Evolutionary conservation across 2,329 filamentous ascomycete species (phyloP), one percentile per base, ranked within the genome.

Genomic region (Fusarium buharicum): DNA sequence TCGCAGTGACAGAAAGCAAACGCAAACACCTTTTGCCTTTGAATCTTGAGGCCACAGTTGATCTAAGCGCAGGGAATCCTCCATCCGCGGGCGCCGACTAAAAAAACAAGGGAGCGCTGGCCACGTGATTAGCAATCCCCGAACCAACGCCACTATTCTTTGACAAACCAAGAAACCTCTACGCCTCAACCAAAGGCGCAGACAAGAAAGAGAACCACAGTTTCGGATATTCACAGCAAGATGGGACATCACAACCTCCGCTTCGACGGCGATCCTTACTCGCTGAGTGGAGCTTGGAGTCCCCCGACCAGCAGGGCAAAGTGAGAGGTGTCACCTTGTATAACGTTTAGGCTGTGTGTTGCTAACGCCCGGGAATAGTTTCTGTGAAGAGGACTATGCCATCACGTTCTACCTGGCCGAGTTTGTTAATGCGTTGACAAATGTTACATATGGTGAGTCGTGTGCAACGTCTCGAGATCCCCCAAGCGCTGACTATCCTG

Each of bases 331-430:
- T 33, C 46, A 50, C 37, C 17, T n/a, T 20, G 14, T 28, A 28
- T 28, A 28, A 8, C 3, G 8, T 28, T 22, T 40, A 17, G 36
- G 30, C 2, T 24, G 16, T 34, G 39, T 20, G 13, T 33, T 54
- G 52, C 57, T 69, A 49, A 71, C 60, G 31, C 10, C 31, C 10
- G 34, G 11, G 6, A 8, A 10, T 40, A 77, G 75, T 50, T 77
- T 77, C 45, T 77, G 75, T 41, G 75, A 77, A 48, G 74, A 87
- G 74, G 84, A 87, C 68, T 80, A 80, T 66, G 72, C 73, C n/a
- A 61, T 81, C 17, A 78, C 77, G 3, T 67, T 75, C 14, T 79
- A 77, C 48, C 61, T 81, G 7, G 78, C 78, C 27, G 78, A 81
- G 56, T 79, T 81, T 45, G 76, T 80, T 62, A 81, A 80, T 58